Evolutionary conservation across 2,329 filamentous ascomycete species (phyloP), one percentile per base, ranked within the genome.

Genomic region (Sporothrix euskadiensis): DNA sequence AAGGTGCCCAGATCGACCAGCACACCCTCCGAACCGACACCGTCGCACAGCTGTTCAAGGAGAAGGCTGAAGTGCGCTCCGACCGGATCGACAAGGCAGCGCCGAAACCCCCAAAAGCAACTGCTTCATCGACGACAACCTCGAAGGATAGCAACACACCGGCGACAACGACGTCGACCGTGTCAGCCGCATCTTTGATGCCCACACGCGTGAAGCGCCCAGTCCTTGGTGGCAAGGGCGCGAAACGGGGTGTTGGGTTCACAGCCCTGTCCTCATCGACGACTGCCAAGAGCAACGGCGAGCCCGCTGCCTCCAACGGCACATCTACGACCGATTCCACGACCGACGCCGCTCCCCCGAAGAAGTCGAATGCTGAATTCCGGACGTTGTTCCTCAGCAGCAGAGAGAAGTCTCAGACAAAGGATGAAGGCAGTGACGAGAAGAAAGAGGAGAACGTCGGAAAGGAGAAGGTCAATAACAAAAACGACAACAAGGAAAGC

Each of bases 11-110:
- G 69, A 86, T 91, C 61, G 85, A 84, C 65, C 73, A 63, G 3
- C 82, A 83, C 49, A 86, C 83, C 73, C 81, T 92, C 32, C 85
- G 84, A 19, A 88, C 85, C 0, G 90, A 88, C 8, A 83, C 84
- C 3, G 79, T 86, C 30, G 83, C 85, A 16, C 87, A 90, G 74
- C 81, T 91, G 35, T 87, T 88, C 73, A 82, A 83, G 32, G 81
- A 85, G 69, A 88, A 85, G 77, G 83, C 81, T 0, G 84, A 85
- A 76, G 81, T 82, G 47, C 82, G 81, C 70, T 80, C 81, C n/a
- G 82, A 84, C 75, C 80, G 81, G 10, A 81, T 85, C 30, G 82
- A 83, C 75, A 79, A 81, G 77, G 71, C 74, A 79, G 66, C 74
- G 75, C 74, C 76, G 77, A 77, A 65, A 76, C 78, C 78, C 77